A percentile compares a stretch with the other conserved stretches of the same genome.
Conservation (phyloP, 2,329 filamentous ascomycete genomes). For the Pseudogymnoascus sp. region DNA sequence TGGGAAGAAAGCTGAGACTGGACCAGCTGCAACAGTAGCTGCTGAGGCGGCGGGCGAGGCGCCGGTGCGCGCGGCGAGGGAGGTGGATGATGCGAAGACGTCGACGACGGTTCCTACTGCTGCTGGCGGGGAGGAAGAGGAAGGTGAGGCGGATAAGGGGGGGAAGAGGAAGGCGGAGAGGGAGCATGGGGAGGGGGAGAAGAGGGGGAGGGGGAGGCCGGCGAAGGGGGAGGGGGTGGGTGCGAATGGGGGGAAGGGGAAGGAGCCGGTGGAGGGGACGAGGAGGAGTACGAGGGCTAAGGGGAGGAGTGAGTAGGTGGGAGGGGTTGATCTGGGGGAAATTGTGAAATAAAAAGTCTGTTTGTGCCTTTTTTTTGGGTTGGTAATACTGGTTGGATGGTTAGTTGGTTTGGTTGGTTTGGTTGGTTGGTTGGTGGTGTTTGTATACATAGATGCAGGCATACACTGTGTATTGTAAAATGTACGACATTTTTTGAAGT, state of each 20-base stretch:
- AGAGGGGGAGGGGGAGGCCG: neutral
- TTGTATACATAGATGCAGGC: neutral
- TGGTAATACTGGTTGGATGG: neutral
- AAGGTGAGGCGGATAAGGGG: neutral
- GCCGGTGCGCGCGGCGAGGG: neutral
- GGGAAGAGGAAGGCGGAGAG: neutral
- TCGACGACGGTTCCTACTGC: neutral
- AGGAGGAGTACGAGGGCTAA: slow-evolving; percentile 15
- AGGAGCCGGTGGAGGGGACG: neutral
- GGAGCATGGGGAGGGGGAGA: neutral
- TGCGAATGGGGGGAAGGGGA: neutral
- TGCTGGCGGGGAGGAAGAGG: neutral
- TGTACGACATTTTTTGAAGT: no score
- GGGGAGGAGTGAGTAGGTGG: neutral
- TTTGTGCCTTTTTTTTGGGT: neutral
- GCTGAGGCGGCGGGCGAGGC: neutral
- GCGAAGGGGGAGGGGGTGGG: neutral
- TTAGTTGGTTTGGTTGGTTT: neutral
- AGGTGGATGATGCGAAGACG: neutral
- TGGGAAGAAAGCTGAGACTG: neutral
- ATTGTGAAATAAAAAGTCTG: neutral
- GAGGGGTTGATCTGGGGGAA: neutral
- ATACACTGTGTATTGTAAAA: neutral
- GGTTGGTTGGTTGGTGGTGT: neutral
- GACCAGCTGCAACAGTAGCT: neutral